Evolutionary conservation across 495 filamentous ascomycete genomes (phyloP).

Genomic region (Penicillium chermesinum): DNA sequence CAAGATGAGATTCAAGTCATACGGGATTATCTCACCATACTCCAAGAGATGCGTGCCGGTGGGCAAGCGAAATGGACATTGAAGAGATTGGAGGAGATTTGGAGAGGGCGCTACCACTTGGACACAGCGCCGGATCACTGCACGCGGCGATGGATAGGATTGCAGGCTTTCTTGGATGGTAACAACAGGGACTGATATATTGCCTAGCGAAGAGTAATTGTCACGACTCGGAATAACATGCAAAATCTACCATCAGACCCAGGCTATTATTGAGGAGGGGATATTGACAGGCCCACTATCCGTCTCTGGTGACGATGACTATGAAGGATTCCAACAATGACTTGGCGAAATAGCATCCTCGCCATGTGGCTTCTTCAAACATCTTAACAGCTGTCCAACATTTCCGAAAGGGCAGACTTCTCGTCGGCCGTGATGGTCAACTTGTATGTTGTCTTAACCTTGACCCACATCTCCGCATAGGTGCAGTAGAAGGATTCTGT

Average conservation of each 20-base stretch:
- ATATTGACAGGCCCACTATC: too few relatives aligned
- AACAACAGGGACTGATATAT: too few relatives aligned
- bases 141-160: not conserved
- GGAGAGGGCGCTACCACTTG: not conserved
- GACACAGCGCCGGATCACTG: not conserved
- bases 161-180: slow-evolving; percentile 9
- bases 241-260: too few relatives aligned
- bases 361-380: too few relatives aligned
- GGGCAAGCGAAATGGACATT: slow-evolving; percentile 9
- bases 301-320: too few relatives aligned
- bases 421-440: slow-evolving; percentile 56
- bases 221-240: too few relatives aligned
- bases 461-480: slow-evolving; percentile 66
- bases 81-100: slow-evolving; percentile 5
- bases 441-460: slow-evolving; percentile 59
- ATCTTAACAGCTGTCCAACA: slow-evolving; percentile 64
- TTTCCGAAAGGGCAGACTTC: slow-evolving; percentile 56
- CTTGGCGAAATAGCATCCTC: too few relatives aligned
- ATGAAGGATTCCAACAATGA: too few relatives aligned
- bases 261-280: too few relatives aligned
- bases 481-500: slow-evolving; percentile 63
- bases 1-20: not conserved
- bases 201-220: too few relatives aligned
- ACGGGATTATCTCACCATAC: not conserved
- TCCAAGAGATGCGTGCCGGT: not conserved